A percentile compares a stretch with the other conserved stretches of the same genome.
phyloP scores from a whole-genome alignment of 148 eudicot genomes.

The Arctostaphylos glauca region DNA sequence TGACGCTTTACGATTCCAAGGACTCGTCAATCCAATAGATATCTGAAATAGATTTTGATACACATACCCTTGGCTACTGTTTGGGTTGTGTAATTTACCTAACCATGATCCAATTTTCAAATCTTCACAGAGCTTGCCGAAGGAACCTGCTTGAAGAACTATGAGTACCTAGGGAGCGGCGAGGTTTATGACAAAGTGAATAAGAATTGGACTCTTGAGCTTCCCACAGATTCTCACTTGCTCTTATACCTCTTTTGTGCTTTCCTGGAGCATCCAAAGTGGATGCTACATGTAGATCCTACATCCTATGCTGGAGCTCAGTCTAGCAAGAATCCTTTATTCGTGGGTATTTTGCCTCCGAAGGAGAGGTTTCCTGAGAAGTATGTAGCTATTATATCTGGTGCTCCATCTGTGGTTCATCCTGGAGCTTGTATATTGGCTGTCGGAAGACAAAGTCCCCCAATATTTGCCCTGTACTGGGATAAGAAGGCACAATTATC shows the following conservation, averaged over 20 bases:
- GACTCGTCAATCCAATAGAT: not conserved
- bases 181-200: slow-evolving; percentile 65
- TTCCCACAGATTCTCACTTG: slow-evolving; percentile 86
- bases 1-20: not conserved
- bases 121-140: slow-evolving; percentile 69
- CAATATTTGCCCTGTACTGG: slow-evolving; percentile 76
- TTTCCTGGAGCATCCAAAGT: slow-evolving; percentile 84
- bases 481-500: slow-evolving; percentile 81
- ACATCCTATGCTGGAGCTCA: slow-evolving; percentile 83
- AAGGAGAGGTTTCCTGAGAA: slow-evolving; percentile 94
- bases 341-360: slow-evolving; percentile 83
- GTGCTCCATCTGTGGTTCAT: slow-evolving; percentile 74
- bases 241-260: slow-evolving; percentile 90
- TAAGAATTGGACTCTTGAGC: slow-evolving; percentile 87
- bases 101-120: slow-evolving; percentile 8
- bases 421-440: slow-evolving; percentile 87
- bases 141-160: slow-evolving; percentile 94
- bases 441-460: slow-evolving; percentile 73
- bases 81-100: not conserved
- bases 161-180: slow-evolving; percentile 60
- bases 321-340: slow-evolving; percentile 91
- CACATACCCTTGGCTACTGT: not conserved
- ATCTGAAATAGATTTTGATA: not conserved
- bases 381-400: slow-evolving; percentile 74
- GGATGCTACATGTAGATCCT: slow-evolving; percentile 95